phyloP scores from a whole-genome alignment of 2,329 filamentous ascomycete species.

The Aspergillus sp. region DNA sequence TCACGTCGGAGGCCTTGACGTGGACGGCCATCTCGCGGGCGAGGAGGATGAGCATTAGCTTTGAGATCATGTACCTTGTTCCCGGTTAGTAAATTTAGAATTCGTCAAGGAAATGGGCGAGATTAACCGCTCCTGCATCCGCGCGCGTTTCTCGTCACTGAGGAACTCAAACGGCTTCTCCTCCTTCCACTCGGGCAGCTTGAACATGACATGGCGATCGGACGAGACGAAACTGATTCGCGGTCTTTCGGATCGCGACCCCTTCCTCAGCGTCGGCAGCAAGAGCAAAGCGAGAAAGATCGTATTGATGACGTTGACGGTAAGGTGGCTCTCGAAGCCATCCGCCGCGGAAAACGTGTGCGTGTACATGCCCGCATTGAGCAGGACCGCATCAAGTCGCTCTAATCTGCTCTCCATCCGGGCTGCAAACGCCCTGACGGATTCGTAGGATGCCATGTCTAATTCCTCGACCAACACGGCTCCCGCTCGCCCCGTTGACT shows the following conservation, averaged over 20 bases:
- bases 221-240: slow-evolving; percentile 43
- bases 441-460: neutral
- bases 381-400: neutral
- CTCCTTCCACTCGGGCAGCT: slow-evolving; percentile 43
- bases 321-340: slow-evolving; percentile 54
- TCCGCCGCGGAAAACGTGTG: slow-evolving; percentile 41
- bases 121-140: neutral
- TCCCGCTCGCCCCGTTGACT: neutral
- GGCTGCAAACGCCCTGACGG: neutral
- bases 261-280: slow-evolving; percentile 53
- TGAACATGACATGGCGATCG: slow-evolving; percentile 47
- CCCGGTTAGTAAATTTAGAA: no score
- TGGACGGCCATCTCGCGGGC: neutral
- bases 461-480: neutral
- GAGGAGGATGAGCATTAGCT: neutral
- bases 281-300: slow-evolving; percentile 56
- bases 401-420: neutral
- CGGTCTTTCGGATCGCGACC: slow-evolving; percentile 32
- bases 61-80: neutral
- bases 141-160: slow-evolving; percentile 38
- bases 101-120: no score
- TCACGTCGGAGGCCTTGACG: neutral
- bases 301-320: slow-evolving; percentile 59
- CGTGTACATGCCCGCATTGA: slow-evolving; percentile 20
- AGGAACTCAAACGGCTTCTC: slow-evolving; percentile 43